These are phyloP conservation scores for Zarea fungicola DNA, from an alignment of 2,329 filamentous ascomycete species.

Conservation along the genomic window DNA sequence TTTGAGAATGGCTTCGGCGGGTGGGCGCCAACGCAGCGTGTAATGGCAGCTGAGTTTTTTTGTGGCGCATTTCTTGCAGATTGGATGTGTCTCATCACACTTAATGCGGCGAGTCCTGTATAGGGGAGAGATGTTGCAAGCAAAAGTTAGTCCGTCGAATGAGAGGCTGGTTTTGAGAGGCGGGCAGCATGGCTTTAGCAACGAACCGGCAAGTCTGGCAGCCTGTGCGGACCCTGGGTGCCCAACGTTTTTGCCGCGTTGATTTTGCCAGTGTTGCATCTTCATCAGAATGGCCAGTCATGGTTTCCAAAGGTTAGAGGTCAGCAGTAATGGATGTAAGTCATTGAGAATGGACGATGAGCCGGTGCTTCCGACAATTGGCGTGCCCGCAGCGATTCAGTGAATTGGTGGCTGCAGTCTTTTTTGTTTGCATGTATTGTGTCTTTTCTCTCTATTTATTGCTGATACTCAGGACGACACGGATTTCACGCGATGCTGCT, in stretches of 20 bases:
- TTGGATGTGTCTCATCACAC: conserved; percentile 1
- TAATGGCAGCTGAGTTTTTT: background rate
- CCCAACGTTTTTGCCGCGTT: conserved; percentile 1
- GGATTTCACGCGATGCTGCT: too few relatives aligned
- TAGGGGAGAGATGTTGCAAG: background rate
- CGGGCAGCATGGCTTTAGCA: background rate
- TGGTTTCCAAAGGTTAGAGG: too few relatives aligned
- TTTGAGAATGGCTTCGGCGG: background rate
- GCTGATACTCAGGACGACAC: too few relatives aligned
- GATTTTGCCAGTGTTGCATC: too few relatives aligned
- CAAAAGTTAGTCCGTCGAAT: background rate
- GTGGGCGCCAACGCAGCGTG: background rate
- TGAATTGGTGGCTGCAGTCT: too few relatives aligned
- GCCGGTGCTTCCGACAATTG: too few relatives aligned
- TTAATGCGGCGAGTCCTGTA: background rate
- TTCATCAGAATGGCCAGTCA: too few relatives aligned
- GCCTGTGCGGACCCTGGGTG: background rate
- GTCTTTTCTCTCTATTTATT: too few relatives aligned
- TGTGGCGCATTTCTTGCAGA: background rate
- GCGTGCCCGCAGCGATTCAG: too few relatives aligned
- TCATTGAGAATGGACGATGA: too few relatives aligned
- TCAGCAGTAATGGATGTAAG: too few relatives aligned
- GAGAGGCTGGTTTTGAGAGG: background rate
- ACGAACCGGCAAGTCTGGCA: conserved; percentile 5
- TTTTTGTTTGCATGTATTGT: too few relatives aligned